Base-by-base conservation (phyloP, 371 early-diverging fungal genomes). In the Funneliformis caledonium region DNA sequence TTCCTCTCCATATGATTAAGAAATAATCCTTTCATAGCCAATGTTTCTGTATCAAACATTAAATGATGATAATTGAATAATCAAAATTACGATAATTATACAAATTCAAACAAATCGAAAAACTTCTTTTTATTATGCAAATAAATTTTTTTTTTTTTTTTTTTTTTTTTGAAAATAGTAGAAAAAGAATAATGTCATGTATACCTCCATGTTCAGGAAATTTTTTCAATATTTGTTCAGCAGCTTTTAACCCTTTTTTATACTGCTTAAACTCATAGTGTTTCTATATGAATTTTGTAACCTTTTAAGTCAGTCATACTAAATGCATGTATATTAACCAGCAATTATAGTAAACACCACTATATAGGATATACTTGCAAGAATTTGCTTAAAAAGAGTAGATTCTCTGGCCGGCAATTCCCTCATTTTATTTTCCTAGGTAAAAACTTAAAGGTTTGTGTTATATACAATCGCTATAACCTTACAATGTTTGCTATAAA, bases 1-100 rank as follows among this genome's bases (percentile, higher is more conserved):
- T 94, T 95, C 85, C 95, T 92, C 62, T 96, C 95, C 83, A 98
- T 86, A 80, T 95, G 91, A 81, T 92, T 91, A 79, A 94, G 86
- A 84, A 98, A 97, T 80, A 99, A 88, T 22, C 98, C 98, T 85
- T 97, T 97, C 92, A 99, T 89, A 8, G 98, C 96, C 82, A 96
- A 87, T 2, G 98, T 96, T 86, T 99, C 99, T 94, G 84, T 26
- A 45, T 64, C 31, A 72, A 45, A 22, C 37, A 74, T 56, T 16
- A 56, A 52, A 56, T 56, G 19, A 52, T 45, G 43, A 64, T 16
- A 43, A 72, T 45, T 60, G 56, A 33, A 56, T 48, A 31, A 45
- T 7, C 1, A 50, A 69, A 47, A 62, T 52, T 42, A 31, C 72
- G 16, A 72, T n/a, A 22, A 16, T 16, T n/a, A 45, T 16, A 37